Evolutionary conservation across 306 rosid genomes (phyloP).

Genomic region (Malus sieversii): DNA sequence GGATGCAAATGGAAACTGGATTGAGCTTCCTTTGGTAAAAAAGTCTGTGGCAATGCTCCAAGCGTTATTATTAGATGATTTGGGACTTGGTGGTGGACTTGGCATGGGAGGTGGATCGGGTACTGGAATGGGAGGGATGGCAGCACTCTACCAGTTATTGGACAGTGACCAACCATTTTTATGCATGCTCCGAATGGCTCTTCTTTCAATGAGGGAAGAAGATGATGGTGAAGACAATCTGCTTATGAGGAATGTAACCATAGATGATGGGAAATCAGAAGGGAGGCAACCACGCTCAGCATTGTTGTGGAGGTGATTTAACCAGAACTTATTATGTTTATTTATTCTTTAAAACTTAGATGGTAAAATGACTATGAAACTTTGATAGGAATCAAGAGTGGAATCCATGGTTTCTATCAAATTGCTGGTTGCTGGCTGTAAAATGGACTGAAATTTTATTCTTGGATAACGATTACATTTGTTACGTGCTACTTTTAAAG

Average conservation of each 20-base stretch:
- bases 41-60: constrained; percentile 95
- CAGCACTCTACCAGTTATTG: constrained; percentile 83
- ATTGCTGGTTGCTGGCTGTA: background rate
- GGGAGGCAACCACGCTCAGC: constrained; percentile 70
- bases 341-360: background rate
- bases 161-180: constrained; percentile 99
- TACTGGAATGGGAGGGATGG: constrained; percentile 99
- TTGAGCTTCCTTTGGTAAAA: constrained; percentile 84
- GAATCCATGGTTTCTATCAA: background rate
- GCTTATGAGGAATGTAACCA: constrained; percentile 39
- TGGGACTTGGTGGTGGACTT: constrained; percentile 97
- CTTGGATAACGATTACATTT: background rate
- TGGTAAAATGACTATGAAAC: background rate
- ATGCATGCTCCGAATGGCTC: constrained; percentile 98
- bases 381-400: background rate
- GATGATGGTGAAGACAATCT: constrained; percentile 62
- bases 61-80: constrained; percentile 83
- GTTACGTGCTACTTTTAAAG: background rate
- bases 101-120: constrained; percentile 99
- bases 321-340: background rate
- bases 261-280: constrained; percentile 47
- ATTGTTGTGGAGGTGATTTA: constrained; percentile 80
- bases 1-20: constrained; percentile 75
- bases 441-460: background rate
- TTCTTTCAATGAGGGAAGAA: constrained; percentile 93